Percentiles rank a stretch among this genome's conserved stretches.
Conservation (phyloP, 306 rosid species). For the Senna tora region DNA sequence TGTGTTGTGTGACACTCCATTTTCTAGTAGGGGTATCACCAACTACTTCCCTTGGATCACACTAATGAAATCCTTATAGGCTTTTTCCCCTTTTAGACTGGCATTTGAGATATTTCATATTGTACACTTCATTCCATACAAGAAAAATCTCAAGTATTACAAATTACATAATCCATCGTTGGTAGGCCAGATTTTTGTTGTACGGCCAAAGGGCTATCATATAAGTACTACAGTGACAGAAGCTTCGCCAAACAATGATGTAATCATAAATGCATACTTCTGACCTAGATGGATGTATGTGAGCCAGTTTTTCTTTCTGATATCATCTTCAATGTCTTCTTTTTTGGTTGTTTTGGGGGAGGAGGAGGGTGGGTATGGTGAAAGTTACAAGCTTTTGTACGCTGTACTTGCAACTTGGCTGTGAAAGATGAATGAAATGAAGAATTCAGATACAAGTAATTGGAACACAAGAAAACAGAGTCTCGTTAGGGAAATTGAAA, state of each 20-base stretch:
- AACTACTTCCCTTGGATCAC: neutral
- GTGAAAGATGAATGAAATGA: no score
- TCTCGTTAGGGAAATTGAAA: no score
- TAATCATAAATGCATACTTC: no score
- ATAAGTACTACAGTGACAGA: neutral
- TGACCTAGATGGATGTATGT: no score
- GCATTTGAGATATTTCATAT: neutral
- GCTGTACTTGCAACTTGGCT: no score
- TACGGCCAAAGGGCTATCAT: neutral
- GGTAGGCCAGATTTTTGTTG: neutral
- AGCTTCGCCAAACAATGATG: neutral
- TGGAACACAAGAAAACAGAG: no score
- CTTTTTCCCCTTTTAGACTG: neutral
- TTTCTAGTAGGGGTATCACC: neutral
- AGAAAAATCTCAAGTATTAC: constrained; percentile 3
- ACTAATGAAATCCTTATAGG: neutral
- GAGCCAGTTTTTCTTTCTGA: no score
- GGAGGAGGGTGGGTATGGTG: no score
- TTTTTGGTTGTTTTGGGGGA: no score
- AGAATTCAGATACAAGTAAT: no score
- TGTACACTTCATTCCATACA: neutral
- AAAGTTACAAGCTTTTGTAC: no score
- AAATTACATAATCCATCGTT: neutral
- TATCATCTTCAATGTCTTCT: no score
- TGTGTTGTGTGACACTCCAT: constrained; percentile 4